Base-by-base conservation (phyloP, 495 filamentous ascomycete genomes). In the Aspergillus kassunensis region DNA sequence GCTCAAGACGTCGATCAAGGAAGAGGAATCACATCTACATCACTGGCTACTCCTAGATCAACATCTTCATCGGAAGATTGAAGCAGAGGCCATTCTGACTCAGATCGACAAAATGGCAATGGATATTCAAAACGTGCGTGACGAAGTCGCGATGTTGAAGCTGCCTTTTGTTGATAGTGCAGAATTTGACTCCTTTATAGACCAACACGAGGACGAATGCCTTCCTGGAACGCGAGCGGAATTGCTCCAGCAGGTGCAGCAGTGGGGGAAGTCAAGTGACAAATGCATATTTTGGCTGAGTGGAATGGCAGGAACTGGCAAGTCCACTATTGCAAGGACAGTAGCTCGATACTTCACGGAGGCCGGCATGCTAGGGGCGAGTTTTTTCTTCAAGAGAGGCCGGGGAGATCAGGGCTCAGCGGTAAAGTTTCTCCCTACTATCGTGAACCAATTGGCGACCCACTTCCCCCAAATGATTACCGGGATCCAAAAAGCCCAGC, bases 371-470 rank as follows among this genome's bases (percentile, higher is more conserved):
- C 44, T 36, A 12, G 31, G 16, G 3, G 44, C 44, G 2, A 47
- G 24, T 27, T 27, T 27, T 9, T 27, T 27, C 9, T 27, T 27
- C 24, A 27, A 27, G 9, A 27, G 24, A 55, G 68, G 72, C n/a
- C 64, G 70, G 4, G 62, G 67, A 2, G 71, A 78, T 40, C 61
- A 65, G 37, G 65, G 60, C 5, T 62, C 54, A 12, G 69, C 71
- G 4, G 45, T 11, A 3, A 64, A 59, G 27, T 57, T 80, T 44
- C 73, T 80, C 44, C 54, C 74, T 1, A 77, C 73, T 1, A 68
- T 81, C 19, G 66, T 66, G 11, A 13, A 40, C 25, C 72, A 81
- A 41, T 55, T 81, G 13, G 50, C 63, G 1, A 43, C 35, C 20
- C 41, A 37, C 16, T 50, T 65, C 15, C 69, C 67, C 10, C 10